Conservation (phyloP, 2,329 filamentous ascomycete genomes). For the Hirsutella minnesotensis region DNA sequence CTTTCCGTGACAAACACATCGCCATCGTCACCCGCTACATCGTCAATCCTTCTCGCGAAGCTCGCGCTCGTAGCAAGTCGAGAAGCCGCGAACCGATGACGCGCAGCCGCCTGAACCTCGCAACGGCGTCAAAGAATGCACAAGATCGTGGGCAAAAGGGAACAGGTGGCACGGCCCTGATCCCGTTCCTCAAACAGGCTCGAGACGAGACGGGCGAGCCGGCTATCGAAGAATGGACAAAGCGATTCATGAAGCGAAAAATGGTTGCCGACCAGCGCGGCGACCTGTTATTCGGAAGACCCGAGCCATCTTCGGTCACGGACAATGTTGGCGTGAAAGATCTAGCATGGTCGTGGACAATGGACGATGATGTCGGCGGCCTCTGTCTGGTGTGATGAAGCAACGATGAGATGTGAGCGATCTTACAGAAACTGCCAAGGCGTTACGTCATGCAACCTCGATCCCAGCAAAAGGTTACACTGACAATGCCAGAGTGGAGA, state of each 20-base stretch:
- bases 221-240: constrained; percentile 58
- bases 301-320: constrained; percentile 28
- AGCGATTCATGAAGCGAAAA: constrained; percentile 43
- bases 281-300: constrained; percentile 47
- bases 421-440: not conserved
- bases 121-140: constrained; percentile 39
- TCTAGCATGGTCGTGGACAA: constrained; percentile 76
- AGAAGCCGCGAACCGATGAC: constrained; percentile 38
- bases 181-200: constrained; percentile 93
- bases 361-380: constrained; percentile 66
- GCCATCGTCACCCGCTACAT: constrained; percentile 95
- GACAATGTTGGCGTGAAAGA: constrained; percentile 46
- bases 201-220: constrained; percentile 92
- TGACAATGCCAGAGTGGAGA: too few species aligned
- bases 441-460: not conserved
- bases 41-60: constrained; percentile 73
- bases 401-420: not conserved
- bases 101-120: constrained; percentile 46
- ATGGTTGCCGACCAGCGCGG: constrained; percentile 35
- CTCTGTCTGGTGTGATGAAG: constrained; percentile 38
- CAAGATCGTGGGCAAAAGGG: constrained; percentile 59
- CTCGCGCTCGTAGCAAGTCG: constrained; percentile 50
- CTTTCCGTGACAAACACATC: constrained; percentile 86
- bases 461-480: too few species aligned
- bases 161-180: constrained; percentile 86